Conservation (phyloP, 768 basidiomycete species). For the Cystoderma amianthinum region DNA sequence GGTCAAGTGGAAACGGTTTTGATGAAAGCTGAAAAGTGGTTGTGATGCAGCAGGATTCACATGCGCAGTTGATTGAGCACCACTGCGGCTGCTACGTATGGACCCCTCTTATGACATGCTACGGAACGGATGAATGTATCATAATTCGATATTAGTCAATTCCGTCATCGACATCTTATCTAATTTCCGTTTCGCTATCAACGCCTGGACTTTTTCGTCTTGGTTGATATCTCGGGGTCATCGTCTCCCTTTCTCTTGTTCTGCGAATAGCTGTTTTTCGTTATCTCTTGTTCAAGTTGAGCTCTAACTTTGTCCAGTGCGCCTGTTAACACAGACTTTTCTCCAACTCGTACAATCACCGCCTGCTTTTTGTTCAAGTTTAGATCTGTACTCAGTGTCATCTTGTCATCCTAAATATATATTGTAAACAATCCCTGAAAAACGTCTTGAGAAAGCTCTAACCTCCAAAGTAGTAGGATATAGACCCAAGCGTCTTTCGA, state of each 20-base stretch:
- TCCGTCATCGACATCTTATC: too few relatives aligned
- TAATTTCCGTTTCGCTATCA: background rate
- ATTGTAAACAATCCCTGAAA: slow-evolving; percentile 12
- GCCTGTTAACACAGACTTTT: slow-evolving; percentile 58
- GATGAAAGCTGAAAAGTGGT: too few relatives aligned
- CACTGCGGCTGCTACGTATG: too few relatives aligned
- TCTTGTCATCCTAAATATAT: slow-evolving; percentile 22
- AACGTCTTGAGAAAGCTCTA: slow-evolving; percentile 12
- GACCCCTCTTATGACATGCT: too few relatives aligned
- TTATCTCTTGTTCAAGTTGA: slow-evolving; percentile 1
- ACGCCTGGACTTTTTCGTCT: slow-evolving; percentile 3
- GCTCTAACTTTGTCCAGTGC: slow-evolving; percentile 14
- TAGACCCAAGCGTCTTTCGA: slow-evolving; percentile 40
- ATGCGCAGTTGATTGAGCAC: too few relatives aligned
- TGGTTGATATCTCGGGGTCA: background rate
- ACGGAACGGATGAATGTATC: too few relatives aligned
- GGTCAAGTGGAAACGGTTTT: too few relatives aligned
- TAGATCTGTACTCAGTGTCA: slow-evolving; percentile 35
- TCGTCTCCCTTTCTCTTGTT: slow-evolving; percentile 7
- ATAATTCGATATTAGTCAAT: too few relatives aligned
- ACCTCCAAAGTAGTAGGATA: slow-evolving; percentile 63
- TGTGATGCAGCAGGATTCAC: too few relatives aligned
- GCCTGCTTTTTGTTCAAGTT: slow-evolving; percentile 51
- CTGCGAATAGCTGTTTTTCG: too few relatives aligned
- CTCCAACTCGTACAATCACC: slow-evolving; percentile 68